Conservation (phyloP, 2,329 filamentous ascomycete genomes). For the Trichoderma sp. region DNA sequence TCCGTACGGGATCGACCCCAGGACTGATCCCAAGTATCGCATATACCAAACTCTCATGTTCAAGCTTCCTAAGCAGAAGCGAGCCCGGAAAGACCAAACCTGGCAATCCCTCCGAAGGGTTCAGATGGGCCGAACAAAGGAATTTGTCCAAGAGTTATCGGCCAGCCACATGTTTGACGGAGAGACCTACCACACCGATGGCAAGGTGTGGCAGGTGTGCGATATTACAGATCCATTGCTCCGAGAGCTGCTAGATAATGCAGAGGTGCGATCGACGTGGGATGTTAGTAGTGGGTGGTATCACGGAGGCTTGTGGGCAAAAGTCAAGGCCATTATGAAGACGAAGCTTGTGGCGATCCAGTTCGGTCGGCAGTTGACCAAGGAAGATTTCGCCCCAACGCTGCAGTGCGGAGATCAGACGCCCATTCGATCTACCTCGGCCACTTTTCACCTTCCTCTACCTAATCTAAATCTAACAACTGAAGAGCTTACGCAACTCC, state of each 20-base stretch:
- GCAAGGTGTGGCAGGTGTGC: conserved; percentile 91
- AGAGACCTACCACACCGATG: conserved; percentile 68
- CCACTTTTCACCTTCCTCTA: conserved; percentile 34
- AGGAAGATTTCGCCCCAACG: conserved; percentile 36
- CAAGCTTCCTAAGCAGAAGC: conserved; percentile 59
- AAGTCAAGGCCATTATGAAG: conserved; percentile 83
- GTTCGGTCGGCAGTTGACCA: conserved; percentile 49
- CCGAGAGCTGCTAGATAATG: conserved; percentile 59
- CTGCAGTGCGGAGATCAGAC: conserved; percentile 36
- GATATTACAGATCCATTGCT: conserved; percentile 84
- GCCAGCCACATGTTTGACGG: conserved; percentile 81
- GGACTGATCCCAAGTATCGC: conserved; percentile 71
- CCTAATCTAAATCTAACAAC: conserved; percentile 37
- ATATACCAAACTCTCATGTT: conserved; percentile 89
- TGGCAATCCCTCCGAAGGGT: conserved; percentile 49
- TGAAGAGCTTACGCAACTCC: conserved; percentile 35
- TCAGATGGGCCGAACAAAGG: conserved; percentile 39
- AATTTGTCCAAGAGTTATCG: conserved; percentile 39
- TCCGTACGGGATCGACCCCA: conserved; percentile 81
- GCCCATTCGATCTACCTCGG: conserved; percentile 30
- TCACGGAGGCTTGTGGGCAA: conserved; percentile 74
- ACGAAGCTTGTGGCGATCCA: conserved; percentile 73
- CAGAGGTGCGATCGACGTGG: conserved; percentile 57
- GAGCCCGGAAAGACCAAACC: conserved; percentile 44
- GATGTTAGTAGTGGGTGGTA: conserved; percentile 78